These are phyloP conservation scores for Protomyces inundatus DNA, from an alignment of 1,139 yeast genomes.

Conservation along the genomic window DNA sequence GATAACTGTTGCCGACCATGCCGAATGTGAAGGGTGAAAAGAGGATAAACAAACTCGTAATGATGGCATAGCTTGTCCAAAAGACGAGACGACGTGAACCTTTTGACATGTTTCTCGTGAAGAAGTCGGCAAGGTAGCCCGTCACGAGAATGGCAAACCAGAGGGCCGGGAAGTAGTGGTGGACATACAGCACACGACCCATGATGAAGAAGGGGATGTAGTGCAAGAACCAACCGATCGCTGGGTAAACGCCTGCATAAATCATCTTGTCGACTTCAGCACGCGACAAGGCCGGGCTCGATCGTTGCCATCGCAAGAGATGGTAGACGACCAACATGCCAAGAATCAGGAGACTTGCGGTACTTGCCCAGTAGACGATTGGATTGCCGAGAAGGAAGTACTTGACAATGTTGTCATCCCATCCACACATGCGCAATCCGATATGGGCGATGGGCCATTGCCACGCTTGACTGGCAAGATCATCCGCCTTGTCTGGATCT, in stretches of 20 bases:
- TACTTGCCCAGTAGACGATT: conserved; percentile 88
- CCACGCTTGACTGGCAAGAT: conserved; percentile 89
- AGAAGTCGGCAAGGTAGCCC: conserved; percentile 66
- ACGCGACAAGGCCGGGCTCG: conserved; percentile 60
- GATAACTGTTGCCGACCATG: conserved; percentile 70
- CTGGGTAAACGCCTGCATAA: conserved; percentile 84
- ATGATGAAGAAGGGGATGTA: conserved; percentile 82
- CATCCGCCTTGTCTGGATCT: conserved; percentile 84
- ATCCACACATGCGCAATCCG: conserved; percentile 92
- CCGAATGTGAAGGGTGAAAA: conserved; percentile 82
- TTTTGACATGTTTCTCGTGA: conserved; percentile 43
- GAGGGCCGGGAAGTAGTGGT: conserved; percentile 93
- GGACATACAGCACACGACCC: conserved; percentile 97
- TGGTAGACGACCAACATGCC: conserved; percentile 53
- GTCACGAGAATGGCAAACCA: conserved; percentile 87
- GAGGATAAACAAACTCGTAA: conserved; percentile 63
- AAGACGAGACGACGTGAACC: conserved; percentile 40
- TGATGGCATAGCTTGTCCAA: conserved; percentile 49
- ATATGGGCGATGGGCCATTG: conserved; percentile 95
- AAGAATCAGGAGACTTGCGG: conserved; percentile 62
- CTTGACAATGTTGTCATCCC: conserved; percentile 72
- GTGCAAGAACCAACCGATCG: conserved; percentile 93
- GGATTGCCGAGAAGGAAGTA: conserved; percentile 92
- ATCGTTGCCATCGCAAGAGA: conserved; percentile 91
- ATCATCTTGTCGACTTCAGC: conserved; percentile 43